Evolutionary conservation across 148 eudicot species (phyloP).

Genomic region (Chenopodium quinoa): DNA sequence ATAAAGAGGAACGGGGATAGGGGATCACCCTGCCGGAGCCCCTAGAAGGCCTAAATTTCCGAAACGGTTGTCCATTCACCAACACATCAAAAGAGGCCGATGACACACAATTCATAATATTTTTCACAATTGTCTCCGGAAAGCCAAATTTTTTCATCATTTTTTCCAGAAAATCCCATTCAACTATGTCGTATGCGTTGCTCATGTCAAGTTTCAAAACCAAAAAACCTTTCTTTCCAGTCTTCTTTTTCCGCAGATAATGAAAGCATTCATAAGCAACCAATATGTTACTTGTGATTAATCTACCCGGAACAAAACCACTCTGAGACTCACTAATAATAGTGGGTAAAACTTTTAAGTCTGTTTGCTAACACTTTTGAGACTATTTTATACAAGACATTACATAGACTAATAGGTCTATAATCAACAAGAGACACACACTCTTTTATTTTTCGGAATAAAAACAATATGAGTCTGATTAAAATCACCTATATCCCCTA

Average conservation of each 20-base stretch:
- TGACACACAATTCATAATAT: no score
- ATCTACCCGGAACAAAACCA: background rate
- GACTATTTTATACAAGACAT: background rate
- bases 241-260: background rate
- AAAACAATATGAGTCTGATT: no score
- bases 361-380: background rate
- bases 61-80: background rate
- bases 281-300: background rate
- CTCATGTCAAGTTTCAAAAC: background rate
- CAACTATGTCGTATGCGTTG: background rate
- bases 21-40: background rate
- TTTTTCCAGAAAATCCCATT: background rate
- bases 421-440: background rate
- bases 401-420: background rate
- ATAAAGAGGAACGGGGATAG: background rate
- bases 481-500: no score
- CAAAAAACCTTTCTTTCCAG: background rate
- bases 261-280: background rate
- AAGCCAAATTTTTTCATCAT: background rate
- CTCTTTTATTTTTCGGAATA: no score
- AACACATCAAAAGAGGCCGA: no score
- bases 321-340: background rate
- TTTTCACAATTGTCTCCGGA: background rate
- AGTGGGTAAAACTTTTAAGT: background rate
- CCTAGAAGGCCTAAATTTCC: no score